phyloP scores from a whole-genome alignment of 495 filamentous ascomycete genomes.

The Cercophora scortea region DNA sequence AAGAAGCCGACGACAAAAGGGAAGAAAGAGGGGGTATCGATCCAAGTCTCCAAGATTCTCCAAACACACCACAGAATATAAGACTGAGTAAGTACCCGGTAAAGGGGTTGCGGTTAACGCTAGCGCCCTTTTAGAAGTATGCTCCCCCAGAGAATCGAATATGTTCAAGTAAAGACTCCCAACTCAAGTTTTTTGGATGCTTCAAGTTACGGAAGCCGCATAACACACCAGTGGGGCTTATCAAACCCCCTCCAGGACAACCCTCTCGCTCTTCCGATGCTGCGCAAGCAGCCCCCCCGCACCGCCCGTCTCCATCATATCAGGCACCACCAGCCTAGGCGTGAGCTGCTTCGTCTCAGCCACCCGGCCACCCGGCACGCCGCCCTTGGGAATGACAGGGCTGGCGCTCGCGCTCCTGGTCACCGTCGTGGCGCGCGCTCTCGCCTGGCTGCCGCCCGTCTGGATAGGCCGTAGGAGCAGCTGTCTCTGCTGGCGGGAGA shows the following conservation, averaged over 20 bases:
- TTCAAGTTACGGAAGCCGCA: too few species aligned
- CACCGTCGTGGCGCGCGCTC: neutral
- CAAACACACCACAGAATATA: too few species aligned
- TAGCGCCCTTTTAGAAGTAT: too few species aligned
- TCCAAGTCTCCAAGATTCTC: too few species aligned
- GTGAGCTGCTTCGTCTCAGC: constrained; percentile 29
- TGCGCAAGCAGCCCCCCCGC: constrained; percentile 10
- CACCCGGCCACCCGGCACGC: constrained; percentile 15
- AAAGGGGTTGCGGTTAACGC: too few species aligned
- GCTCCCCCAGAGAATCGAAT: too few species aligned
- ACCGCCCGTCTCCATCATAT: neutral
- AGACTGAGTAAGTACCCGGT: too few species aligned
- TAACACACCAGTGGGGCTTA: too few species aligned
- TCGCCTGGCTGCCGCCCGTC: constrained; percentile 4
- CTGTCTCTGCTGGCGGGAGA: constrained; percentile 47
- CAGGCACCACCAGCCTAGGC: constrained; percentile 26
- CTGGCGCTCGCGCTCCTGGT: constrained; percentile 6
- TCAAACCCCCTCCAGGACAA: constrained; percentile 32
- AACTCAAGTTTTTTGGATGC: too few species aligned
- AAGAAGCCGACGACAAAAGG: too few species aligned
- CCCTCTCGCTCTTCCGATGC: constrained; percentile 40
- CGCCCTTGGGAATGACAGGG: constrained; percentile 4
- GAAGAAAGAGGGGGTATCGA: too few species aligned
- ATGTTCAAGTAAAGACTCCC: too few species aligned
- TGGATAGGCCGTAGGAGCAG: constrained; percentile 33